Evolutionary conservation across 345 rosid genomes (phyloP), one percentile per base, ranked within the genome.

Genomic region (Brassica cretica): DNA sequence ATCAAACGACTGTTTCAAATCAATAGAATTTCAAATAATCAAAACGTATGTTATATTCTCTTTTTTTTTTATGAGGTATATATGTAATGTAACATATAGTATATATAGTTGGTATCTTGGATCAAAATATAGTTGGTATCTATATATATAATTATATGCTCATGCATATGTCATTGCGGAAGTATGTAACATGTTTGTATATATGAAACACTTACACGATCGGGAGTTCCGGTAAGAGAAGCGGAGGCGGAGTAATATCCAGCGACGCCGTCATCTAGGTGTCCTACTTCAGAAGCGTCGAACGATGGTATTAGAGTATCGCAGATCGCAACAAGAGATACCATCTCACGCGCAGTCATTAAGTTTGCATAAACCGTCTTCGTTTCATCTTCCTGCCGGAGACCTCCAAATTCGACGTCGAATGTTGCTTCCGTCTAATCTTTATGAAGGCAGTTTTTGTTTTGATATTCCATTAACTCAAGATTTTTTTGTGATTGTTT

Each of bases 211-310:
- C 87, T 8, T 85, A 91, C 97, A n/a, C 81, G 88, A 29, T 86
- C 78, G 1, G 95, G 93, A 71, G 97, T 87, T 44, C 88, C 93
- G 35, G 87, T 83, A 84, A 79, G 86, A 77, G 96, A 91, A 77
- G 98, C 93, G 4, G 96, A 89, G 64, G 86, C 80, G 21, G 49
- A 82, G 68, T 77, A 86, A 74, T 84, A 89, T 19, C 68, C 41
- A 44, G 88, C 83, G 29, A 70, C 51, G 72, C 29, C 53, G 33
- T 53, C 70, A 14, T 53, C 70, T 67, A 79, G 55, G 63, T 79
- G 72, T 30, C 66, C 71, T 46, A 58, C 55, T 70, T 46, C 16
- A 39, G 44, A 33, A 55, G 30, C 71, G 58, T 32, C 24, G 68
- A 88, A 46, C 16, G 93, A 86, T 4, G 96, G 92, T 73, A 88